Base-by-base conservation (phyloP, 306 rosid species). In the Lotus japonicus region DNA sequence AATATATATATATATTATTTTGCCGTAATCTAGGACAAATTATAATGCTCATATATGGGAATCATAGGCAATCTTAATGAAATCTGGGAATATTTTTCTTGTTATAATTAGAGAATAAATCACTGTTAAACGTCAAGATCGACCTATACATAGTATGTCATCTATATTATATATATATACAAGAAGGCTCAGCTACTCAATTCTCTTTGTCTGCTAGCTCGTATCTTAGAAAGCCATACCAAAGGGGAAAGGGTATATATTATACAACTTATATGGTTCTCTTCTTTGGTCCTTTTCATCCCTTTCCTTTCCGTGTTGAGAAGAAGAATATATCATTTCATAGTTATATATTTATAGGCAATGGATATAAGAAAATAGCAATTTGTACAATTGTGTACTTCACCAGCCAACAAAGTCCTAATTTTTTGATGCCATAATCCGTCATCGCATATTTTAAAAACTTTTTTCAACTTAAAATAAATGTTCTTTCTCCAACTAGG, bases 401-500 rank as follows among this genome's bases (percentile, higher is more conserved):
- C 68, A 33, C 62, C 72, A 46, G 35, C 68, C 52, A 35, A 38
- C 36, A 21, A 26, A 62, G 45, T 43, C 78, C 54, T 19, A 33
- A 36, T 36, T 36, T 21, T 36, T 36, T 36, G 41, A 36, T 74
- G 45, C 45, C 11, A 41, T 3, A 10, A 26, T 38, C 10, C 23
- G 23, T 21, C 23, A 21, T 26, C 31, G 31, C 31, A 26, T 26
- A 26, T 26, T 26, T 41, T 10, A 3, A 10, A 41, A 36, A 68
- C 51, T 66, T 58, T 35, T 79, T 56, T 52, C 26, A 9, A 18
- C 58, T 35, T 28, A 16, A 80, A 88, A 83, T 69, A 70, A 72
- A 79, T 79, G 72, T 85, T 81, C 82, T 70, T 51, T 68, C 58
- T 49, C 71, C 86, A 56, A 54, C 77, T 73, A 33, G 39, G 51